Conservation (phyloP, 345 rosid species). For the Hibiscus trionum region DNA sequence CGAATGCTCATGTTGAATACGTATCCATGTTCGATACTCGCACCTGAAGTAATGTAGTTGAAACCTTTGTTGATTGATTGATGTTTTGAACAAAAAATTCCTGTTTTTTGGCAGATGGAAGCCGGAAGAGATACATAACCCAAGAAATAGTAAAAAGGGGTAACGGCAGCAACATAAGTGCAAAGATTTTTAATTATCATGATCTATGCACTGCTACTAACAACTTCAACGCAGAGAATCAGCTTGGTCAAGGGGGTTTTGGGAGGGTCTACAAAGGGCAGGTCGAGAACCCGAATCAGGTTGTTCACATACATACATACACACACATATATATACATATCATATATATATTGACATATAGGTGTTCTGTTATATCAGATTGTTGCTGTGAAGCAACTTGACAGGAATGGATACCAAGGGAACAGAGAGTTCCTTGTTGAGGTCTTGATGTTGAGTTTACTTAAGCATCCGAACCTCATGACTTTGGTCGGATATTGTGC, state of each 20-base stretch:
- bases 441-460: slow-evolving; percentile 65
- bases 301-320: neutral
- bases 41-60: neutral
- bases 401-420: slow-evolving; percentile 81
- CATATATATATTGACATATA: neutral
- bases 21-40: neutral
- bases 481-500: slow-evolving; percentile 71
- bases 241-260: slow-evolving; percentile 91
- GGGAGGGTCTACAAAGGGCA: slow-evolving; percentile 89
- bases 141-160: slow-evolving; percentile 58
- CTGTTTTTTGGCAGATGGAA: slow-evolving; percentile 38
- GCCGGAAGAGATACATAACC: slow-evolving; percentile 59
- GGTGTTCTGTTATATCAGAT: slow-evolving; percentile 21
- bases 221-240: slow-evolving; percentile 55
- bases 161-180: slow-evolving; percentile 61
- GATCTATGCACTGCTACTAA: slow-evolving; percentile 61
- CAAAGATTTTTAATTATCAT: slow-evolving; percentile 47
- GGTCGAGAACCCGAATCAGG: slow-evolving; percentile 39
- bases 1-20: neutral
- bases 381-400: slow-evolving; percentile 76
- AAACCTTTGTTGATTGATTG: neutral
- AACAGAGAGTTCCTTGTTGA: slow-evolving; percentile 76
- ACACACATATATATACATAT: too few relatives aligned
- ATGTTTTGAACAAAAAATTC: neutral
- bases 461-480: slow-evolving; percentile 61